Evolutionary conservation across 805 yeast genomes (phyloP), one percentile per base, ranked within the genome.

Genomic region (Metschnikowia peoriensis): DNA sequence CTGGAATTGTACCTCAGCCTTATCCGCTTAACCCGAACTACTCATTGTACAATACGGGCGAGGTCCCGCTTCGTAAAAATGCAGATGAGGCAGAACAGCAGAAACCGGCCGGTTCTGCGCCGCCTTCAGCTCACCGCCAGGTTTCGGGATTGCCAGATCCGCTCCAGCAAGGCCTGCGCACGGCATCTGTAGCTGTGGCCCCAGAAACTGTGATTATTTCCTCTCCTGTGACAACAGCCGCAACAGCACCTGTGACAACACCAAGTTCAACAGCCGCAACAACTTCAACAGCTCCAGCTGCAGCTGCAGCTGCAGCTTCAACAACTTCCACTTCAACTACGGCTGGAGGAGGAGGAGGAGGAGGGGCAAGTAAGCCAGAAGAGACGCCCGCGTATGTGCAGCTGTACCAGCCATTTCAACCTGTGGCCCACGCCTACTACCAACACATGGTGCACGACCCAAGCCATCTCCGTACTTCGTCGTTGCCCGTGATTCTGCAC

Each of bases 71-170:
- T 7, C 27, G 49, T 7, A 35, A 37, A 7, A 27, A 29, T 32
- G 46, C 41, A 37, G 29, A 17, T 27, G 8, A 16, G 11, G 41
- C 28, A 29, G 14, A 22, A 5, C 39, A 28, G 5, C 44, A 47
- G 12, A 41, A 51, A 41, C 43, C 41, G 27, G 41, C 34, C 3
- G 10, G 44, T 10, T 14, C 22, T 4, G 41, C 37, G 17, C 28
- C 48, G 15, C 52, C 57, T 39, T 38, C 46, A 50, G 17, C 64
- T 46, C 62, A 70, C 11, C 66, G 81, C 43, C 76, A 76, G 53
- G 63, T 67, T 35, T 75, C 80, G 12, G 70, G 76, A 16, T 68
- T 63, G 55, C 74, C 67, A 66, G 74, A 70, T 53, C 74, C 75
- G 5, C 63, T 69, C 41, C 74, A 68, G 54, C 71, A 72, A 7